Base-by-base conservation (phyloP, 345 rosid species). In the Brassica carinata region DNA sequence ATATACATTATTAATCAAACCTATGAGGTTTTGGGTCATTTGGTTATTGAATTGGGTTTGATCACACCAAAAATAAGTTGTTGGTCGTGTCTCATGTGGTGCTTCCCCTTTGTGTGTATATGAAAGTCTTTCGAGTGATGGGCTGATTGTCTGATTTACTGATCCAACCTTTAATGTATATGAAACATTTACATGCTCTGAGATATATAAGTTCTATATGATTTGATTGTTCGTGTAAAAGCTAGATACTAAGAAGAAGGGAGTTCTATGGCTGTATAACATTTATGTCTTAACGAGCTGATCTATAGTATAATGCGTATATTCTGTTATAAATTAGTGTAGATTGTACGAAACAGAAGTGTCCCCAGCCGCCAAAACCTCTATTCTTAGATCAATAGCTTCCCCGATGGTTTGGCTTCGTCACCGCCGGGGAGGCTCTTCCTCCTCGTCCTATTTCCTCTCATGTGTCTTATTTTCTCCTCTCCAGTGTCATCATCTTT, bases 81-180 rank as follows among this genome's bases (percentile, higher is more conserved):
- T 26, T 69, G 11, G 57, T 80, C 15, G 45, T 11, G 75, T 33
- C 70, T 74, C 71, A 74, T 67, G 53, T 43, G 64, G 55, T 62
- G 45, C 26, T 69, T 74, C 59, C 51, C 71, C 34, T 61, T 57
- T 45, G 66, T 74, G 83, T 80, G 79, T 80, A 63, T 75, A 80
- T 80, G 71, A 74, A 74, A 67, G 77, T 58, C 69, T 67, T 55
- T 26, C 7, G 77, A 78, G 81, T 53, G 72, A 64, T 72, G 26
- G 13, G 38, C 71, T 26, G 30, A 72, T 64, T 64, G 31, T 70
- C 55, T 64, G 14, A 40, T 72, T 78, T 78, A 72, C 77, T 72
- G 19, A 8, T 65, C 72, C 72, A 34, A 72, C 72, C 34, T 55
- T 2, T 31, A 36, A 11, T 55, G 71, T 64, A 10, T 64, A n/a